Evolutionary conservation across 306 rosid species (phyloP), one percentile per base, ranked within the genome.

Genomic region (Quercus cerris): DNA sequence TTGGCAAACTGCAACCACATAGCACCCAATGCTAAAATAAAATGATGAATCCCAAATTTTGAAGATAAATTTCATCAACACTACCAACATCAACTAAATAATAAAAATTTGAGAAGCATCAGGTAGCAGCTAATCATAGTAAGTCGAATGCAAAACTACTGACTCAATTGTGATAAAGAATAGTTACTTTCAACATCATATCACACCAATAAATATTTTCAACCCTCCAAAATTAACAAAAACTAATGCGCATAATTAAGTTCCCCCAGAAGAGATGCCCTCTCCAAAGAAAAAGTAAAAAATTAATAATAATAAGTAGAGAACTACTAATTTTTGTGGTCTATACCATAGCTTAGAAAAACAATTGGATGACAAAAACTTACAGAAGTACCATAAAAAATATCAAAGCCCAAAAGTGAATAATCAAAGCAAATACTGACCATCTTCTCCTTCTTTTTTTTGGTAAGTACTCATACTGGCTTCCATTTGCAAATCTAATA

Each of bases 1-100:
- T 75, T 28, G 85, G 79, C 73, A 68, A 77, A 82, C 99, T 94
- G 95, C 92, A 86, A 84, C 80, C 75, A 80, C 67, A 76, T 61
- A 74, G 81, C 57, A 78, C 81, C 55, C 72, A 80, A 86, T 76
- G 76, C 74, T 81, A 76, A 83, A 81, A 84, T 33, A 80, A 80
- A 68, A 64, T 66, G 63, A 86, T 76, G 22, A 67, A 71, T 74
- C 78, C 80, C 46, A 59, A 14, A 63, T 28, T 27, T 6, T 17
- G 30, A 27, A 63, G 38, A 63, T 2, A 25, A 13, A 59, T 63
- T 63, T 13, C 41, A 63, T 63, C 69, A 63, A 63, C 69, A 25
- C 20, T 8, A 27, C 20, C 30, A 27, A 27, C 6, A 20, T 14
- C 35, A 23, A 11, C 25, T 23, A 64, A 28, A 25, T 27, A 18